Conservation (phyloP, 2,329 filamentous ascomycete species). For the Colletotrichum sp. region DNA sequence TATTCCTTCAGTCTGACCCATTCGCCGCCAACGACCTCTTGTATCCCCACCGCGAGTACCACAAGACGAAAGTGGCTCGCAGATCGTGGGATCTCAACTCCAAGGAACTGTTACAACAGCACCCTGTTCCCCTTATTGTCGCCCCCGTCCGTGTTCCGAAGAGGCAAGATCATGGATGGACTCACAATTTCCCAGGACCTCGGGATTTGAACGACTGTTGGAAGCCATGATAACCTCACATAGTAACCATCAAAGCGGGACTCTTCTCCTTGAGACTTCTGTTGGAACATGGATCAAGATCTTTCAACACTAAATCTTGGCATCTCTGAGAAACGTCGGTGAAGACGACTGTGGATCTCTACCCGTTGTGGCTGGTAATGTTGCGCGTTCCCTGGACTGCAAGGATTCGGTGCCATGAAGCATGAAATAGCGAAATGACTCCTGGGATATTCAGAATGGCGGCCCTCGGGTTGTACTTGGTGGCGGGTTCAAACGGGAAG, state of each 20-base stretch:
- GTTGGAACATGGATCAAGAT: not conserved
- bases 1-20: not conserved
- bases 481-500: not conserved
- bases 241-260: not conserved
- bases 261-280: not conserved
- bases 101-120: not conserved
- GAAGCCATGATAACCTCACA: not conserved
- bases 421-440: not conserved
- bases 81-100: not conserved
- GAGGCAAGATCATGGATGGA: not conserved
- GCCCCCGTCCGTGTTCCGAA: not conserved
- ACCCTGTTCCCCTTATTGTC: not conserved
- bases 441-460: not conserved
- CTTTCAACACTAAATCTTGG: fast-evolving
- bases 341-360: not conserved
- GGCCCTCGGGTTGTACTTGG: not conserved
- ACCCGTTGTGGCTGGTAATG: not conserved
- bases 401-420: not conserved
- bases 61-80: not conserved
- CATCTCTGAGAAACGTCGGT: not conserved
- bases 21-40: not conserved
- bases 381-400: not conserved
- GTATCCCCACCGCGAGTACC: not conserved
- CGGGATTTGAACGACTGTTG: not conserved
- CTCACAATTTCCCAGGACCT: not conserved